These are phyloP conservation scores for Umbelopsis vinacea DNA, from an alignment of 192 early-diverging fungal species.

Conservation along the genomic window DNA sequence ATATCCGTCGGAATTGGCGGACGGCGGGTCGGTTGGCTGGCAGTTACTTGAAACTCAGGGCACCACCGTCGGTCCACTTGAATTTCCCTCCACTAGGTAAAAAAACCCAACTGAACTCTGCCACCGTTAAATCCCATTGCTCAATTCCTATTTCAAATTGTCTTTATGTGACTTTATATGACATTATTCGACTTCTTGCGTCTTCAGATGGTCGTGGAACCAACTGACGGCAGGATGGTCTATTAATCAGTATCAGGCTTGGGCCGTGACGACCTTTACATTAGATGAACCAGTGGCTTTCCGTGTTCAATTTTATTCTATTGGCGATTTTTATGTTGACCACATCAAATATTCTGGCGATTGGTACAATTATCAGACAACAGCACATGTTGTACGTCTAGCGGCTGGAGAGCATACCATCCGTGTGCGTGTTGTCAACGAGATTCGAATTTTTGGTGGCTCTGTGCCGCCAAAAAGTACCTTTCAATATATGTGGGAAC, in stretches of 20 bases:
- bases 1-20: constrained; percentile 72
- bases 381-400: constrained; percentile 51
- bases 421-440: constrained; percentile 63
- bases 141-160: too few species aligned
- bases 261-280: constrained; percentile 45
- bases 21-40: constrained; percentile 65
- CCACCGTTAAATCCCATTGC: too few species aligned
- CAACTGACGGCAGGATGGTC: constrained; percentile 49
- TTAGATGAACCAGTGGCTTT: constrained; percentile 32
- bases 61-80: constrained; percentile 57
- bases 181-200: too few species aligned
- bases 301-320: constrained; percentile 49
- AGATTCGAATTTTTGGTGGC: constrained; percentile 73
- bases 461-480: constrained; percentile 28
- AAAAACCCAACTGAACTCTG: background rate
- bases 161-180: background rate
- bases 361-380: constrained; percentile 59
- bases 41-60: constrained; percentile 47
- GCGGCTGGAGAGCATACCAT: constrained; percentile 56
- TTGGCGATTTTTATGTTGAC: constrained; percentile 73
- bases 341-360: constrained; percentile 62
- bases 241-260: constrained; percentile 55
- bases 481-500: background rate
- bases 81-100: constrained; percentile 50
- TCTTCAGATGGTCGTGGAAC: constrained; percentile 32